Evolutionary conservation across 2,329 filamentous ascomycete genomes (phyloP), one percentile per base, ranked within the genome.

Genomic region (Acrocalymma vagum): DNA sequence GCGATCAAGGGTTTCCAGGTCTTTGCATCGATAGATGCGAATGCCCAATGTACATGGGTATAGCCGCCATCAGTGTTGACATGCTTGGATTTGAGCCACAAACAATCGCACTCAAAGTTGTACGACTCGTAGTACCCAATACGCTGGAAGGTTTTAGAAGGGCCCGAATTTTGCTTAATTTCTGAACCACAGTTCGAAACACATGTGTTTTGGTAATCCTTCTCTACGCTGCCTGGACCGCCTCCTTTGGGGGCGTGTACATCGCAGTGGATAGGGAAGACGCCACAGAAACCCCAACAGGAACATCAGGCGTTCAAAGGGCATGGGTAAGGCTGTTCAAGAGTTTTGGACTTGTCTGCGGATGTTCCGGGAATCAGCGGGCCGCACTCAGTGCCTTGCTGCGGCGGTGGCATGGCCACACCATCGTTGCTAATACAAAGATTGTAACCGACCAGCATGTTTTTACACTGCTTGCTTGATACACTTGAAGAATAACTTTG

Each of bases 251-350:
- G 44, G 14, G 33, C 23, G 9, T 39, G 32, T 3, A 42, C 30
- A 16, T 31, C 29, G 54, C 76, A 80, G 48, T 77, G 78, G 10
- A 74, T 74, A 1, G 50, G 47, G 0, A 72, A 74, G 1, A 67
- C 65, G 5, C 48, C 48, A 23, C 48, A 51, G 11, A 28, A 38
- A 6, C 48, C 45, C 48, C 48, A 51, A 9, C 25, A 23, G 15
- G 24, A 42, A 25, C 48, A 51, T 9, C 48, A 51, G 3, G 30
- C 48, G 6, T 51, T 48, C 3, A 51, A 27, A 3, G 48, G 48
- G 20, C 48, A 51, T 5, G 48, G 48, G 26, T 51, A 48, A 8
- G 48, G 29, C 13, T 29, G 14, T 11, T 30, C 33, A 4, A 42
- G 40, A n/a, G 59, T 51, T 0, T 46, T 63, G 15, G 10, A 14